These are phyloP conservation scores for Echites panduratus DNA, from an alignment of 257 asterid species.

Conservation along the genomic window DNA sequence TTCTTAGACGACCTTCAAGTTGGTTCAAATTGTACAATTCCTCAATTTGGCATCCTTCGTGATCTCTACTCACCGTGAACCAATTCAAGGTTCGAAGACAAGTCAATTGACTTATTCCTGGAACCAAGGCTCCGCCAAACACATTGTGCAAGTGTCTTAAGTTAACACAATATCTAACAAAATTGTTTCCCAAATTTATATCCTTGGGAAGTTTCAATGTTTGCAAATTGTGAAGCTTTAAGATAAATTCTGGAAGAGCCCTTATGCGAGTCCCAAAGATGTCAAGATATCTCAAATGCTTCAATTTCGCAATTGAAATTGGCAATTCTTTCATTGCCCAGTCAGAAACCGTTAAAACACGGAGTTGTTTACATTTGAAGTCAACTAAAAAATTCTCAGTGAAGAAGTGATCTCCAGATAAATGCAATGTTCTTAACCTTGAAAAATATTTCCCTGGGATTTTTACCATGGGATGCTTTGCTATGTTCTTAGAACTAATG, in stretches of 20 bases:
- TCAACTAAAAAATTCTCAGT: too few species aligned
- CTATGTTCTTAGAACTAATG: too few species aligned
- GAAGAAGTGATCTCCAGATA: too few species aligned
- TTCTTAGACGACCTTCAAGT: conserved; percentile 13
- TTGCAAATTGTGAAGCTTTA: conserved; percentile 16
- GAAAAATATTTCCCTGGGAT: too few species aligned
- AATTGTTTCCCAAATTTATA: neutral
- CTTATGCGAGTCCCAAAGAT: conserved; percentile 3
- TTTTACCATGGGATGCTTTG: too few species aligned
- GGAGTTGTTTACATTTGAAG: neutral
- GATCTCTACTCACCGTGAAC: conserved; percentile 3
- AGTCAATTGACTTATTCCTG: conserved; percentile 17
- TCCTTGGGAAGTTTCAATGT: neutral
- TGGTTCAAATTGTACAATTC: conserved; percentile 12
- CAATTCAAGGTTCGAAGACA: conserved; percentile 16
- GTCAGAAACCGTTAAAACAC: neutral
- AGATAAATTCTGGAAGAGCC: conserved; percentile 5
- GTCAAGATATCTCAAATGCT: conserved; percentile 15
- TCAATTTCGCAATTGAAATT: conserved; percentile 12
- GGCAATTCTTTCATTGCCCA: neutral
- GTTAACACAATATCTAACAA: neutral
- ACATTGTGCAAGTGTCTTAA: conserved; percentile 16
- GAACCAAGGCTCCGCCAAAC: conserved; percentile 1
- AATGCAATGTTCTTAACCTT: too few species aligned
- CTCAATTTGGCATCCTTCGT: conserved; percentile 7